Conservation (phyloP, 2,329 filamentous ascomycete genomes). For the Lasiodiplodia gonubiensis region DNA sequence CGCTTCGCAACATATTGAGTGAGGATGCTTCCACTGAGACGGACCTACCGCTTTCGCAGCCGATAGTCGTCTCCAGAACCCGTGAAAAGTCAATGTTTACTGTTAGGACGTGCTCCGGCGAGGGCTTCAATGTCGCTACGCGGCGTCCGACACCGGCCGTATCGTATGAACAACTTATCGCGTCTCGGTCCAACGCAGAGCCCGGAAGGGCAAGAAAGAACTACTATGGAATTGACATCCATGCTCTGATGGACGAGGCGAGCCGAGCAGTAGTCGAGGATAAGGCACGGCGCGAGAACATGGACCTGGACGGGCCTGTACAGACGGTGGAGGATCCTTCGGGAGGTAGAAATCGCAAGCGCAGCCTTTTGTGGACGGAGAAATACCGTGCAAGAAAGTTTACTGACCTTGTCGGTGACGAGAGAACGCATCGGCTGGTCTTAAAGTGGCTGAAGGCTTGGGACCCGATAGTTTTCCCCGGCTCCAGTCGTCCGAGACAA, state of each 20-base stretch:
- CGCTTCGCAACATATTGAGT: background rate
- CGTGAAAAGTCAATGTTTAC: constrained; percentile 34
- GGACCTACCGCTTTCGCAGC: constrained; percentile 1
- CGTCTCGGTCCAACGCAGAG: constrained; percentile 67
- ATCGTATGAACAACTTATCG: constrained; percentile 71
- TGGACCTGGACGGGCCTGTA: constrained; percentile 38
- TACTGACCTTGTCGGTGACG: constrained; percentile 91
- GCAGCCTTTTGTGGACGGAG: constrained; percentile 84
- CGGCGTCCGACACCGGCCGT: constrained; percentile 55
- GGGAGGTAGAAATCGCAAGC: constrained; percentile 37
- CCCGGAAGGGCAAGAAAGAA: constrained; percentile 72
- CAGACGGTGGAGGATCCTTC: constrained; percentile 46
- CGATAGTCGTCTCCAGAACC: background rate
- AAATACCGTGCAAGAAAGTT: constrained; percentile 95
- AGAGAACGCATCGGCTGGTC: constrained; percentile 88
- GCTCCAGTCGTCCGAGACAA: constrained; percentile 65
- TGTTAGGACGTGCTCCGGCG: constrained; percentile 62
- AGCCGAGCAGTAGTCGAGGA: constrained; percentile 61
- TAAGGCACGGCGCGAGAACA: constrained; percentile 35
- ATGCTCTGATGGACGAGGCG: constrained; percentile 76
- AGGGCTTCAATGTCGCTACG: constrained; percentile 60
- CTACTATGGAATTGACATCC: constrained; percentile 94
- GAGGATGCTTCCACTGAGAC: background rate
- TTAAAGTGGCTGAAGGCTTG: constrained; percentile 92
- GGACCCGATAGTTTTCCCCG: constrained; percentile 91